These are phyloP conservation scores for Neoascochyta sp. DNA, from an alignment of 2,329 filamentous ascomycete species.

Conservation along the genomic window DNA sequence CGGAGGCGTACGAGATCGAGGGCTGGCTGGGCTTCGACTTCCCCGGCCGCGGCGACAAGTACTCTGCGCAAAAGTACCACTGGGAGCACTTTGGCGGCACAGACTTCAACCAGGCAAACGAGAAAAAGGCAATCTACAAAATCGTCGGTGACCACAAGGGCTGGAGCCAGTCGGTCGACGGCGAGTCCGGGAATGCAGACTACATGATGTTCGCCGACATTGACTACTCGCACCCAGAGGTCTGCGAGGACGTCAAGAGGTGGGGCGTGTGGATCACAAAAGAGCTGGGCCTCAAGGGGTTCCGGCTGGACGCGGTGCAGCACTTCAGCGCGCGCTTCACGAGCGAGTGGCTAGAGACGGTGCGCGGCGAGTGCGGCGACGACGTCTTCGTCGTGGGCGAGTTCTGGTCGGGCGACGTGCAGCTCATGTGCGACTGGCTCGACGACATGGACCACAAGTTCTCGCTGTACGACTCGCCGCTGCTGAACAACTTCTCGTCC, in stretches of 20 bases:
- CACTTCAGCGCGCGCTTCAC: conserved; percentile 68
- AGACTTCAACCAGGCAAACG: conserved; percentile 59
- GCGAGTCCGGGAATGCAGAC: conserved; percentile 63
- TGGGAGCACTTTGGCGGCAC: conserved; percentile 66
- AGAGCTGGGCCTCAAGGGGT: conserved; percentile 59
- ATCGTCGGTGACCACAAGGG: conserved; percentile 61
- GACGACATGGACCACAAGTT: conserved; percentile 54
- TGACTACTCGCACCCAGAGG: conserved; percentile 58
- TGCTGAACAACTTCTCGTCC: conserved; percentile 64
- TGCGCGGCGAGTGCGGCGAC: conserved; percentile 48
- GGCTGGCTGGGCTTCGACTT: conserved; percentile 68
- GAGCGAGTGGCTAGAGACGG: conserved; percentile 57
- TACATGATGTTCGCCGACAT: conserved; percentile 72
- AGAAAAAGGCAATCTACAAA: conserved; percentile 62
- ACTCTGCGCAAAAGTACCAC: conserved; percentile 61
- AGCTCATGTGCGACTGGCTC: conserved; percentile 56
- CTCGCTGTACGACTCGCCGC: conserved; percentile 62
- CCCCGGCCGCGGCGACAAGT: conserved; percentile 55
- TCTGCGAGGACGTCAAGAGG: conserved; percentile 57
- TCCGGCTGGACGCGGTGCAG: conserved; percentile 69
- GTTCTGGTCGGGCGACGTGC: conserved; percentile 61
- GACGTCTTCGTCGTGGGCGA: conserved; percentile 65
- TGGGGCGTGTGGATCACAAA: conserved; percentile 67
- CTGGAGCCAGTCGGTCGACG: conserved; percentile 61
- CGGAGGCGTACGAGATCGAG: conserved; percentile 59